A percentile compares a stretch with the other conserved stretches of the same genome.
Conservation (phyloP, 805 yeast species). For the Wilhelminamyces savonicus region DNA sequence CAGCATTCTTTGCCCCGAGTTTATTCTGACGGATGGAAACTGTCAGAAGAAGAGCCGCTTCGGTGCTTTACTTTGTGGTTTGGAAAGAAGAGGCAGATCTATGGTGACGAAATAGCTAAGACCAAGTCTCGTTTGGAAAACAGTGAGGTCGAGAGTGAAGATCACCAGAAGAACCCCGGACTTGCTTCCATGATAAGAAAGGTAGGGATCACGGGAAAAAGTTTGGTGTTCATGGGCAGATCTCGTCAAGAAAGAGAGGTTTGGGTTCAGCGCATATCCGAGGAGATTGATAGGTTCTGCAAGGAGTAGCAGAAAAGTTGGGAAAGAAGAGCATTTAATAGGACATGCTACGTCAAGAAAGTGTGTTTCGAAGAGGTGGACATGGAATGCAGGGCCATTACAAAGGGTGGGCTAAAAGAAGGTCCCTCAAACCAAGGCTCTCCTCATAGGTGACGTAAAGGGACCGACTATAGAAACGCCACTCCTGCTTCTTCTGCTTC, state of each 20-base stretch:
- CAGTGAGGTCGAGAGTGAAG: conserved; percentile 2
- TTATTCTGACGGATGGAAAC: conserved; percentile 78
- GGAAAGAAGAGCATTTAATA: background rate
- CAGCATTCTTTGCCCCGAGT: conserved; percentile 59
- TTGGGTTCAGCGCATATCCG: conserved; percentile 56
- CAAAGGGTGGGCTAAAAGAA: no score
- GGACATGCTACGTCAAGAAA: conserved; percentile 1
- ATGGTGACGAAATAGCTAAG: conserved; percentile 4
- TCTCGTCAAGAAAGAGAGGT: conserved; percentile 77
- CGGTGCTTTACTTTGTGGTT: conserved; percentile 84
- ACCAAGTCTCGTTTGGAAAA: conserved; percentile 5
- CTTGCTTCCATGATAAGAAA: conserved; percentile 41
- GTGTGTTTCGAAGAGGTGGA: conserved; percentile 1
- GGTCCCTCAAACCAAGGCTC: no score
- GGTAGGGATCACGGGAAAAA: conserved; percentile 61
- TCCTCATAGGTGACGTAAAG: no score
- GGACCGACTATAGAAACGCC: no score
- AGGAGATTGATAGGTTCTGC: conserved; percentile 41
- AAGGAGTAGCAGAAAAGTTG: conserved; percentile 1
- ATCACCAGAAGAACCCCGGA: conserved; percentile 31
- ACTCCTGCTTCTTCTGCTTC: no score
- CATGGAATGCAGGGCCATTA: conserved; percentile 6
- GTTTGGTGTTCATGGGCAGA: conserved; percentile 71
- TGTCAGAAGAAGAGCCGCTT: conserved; percentile 68
- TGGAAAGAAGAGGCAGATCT: conserved; percentile 52